Base-by-base conservation (phyloP, 495 filamentous ascomycete genomes). In the Hypomontagnella submonticulosa region DNA sequence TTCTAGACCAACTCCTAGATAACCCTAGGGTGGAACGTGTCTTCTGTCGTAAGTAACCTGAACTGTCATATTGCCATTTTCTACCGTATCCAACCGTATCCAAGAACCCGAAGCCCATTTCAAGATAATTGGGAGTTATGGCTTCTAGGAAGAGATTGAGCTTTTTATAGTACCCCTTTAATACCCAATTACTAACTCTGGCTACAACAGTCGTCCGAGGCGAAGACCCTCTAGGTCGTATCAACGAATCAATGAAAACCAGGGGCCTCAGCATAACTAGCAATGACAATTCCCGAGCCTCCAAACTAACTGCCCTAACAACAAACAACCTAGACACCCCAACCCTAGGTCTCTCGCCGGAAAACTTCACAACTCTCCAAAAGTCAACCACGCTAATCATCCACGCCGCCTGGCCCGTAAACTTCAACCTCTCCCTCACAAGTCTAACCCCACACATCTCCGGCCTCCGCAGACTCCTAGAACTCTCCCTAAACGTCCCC, bases 331-430 rank as follows among this genome's bases (percentile, higher is more conserved):
- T 85, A 3, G 76, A 78, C 20, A 47, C 75, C 15, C 63, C 76
- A 2, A 63, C 76, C 16, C 75, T 88, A 1, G 84, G 82, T 36
- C 70, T 88, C 4, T 61, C 72, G 13, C 36, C 70, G 12, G 43
- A 61, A 4, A 67, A 70, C 13, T 70, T 78, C 13, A 42, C 71
- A n/a, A 42, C 74, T 18, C 76, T 86, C 59, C 72, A 72, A 11
- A 48, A 75, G 4, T 75, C 74, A 0, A 75, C 81, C 3, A 82
- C 82, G 2, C 73, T 80, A 32, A 80, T 87, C 41, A 81, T 87
- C 50, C 89, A 90, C 71, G 80, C 83, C n/a, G 89, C 87, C 34
- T 91, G 89, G 89, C 82, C 85, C 4, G 89, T 90, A 20, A 90
- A 90, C 71, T 91, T 90, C 80, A 88, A 85, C 59, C 76, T 86